Conservation (phyloP, 345 rosid genomes). For the Hypericum perforatum region DNA sequence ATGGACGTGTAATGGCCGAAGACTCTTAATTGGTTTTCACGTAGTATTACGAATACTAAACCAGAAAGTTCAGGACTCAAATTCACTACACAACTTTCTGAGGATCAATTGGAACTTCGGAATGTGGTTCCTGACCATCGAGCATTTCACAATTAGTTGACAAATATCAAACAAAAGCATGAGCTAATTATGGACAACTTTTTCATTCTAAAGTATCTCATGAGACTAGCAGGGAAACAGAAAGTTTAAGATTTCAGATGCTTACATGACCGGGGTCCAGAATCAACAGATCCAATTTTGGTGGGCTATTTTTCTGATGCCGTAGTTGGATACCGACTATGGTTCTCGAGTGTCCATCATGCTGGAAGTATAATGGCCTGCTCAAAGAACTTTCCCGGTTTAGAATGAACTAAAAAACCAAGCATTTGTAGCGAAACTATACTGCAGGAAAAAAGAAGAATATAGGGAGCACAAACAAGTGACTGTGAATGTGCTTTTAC, state of each 20-base stretch:
- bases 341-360: slow-evolving; percentile 77
- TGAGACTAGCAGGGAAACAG: not conserved
- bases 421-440: not conserved
- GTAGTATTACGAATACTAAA: too few relatives aligned
- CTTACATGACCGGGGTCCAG: slow-evolving; percentile 71
- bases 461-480: too few relatives aligned
- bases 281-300: slow-evolving; percentile 46
- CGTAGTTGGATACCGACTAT: slow-evolving; percentile 61
- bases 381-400: slow-evolving; percentile 12
- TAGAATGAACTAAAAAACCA: slow-evolving; percentile 3
- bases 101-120: too few relatives aligned
- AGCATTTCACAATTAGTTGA: too few relatives aligned
- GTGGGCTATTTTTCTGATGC: slow-evolving; percentile 33
- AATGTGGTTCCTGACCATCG: too few relatives aligned
- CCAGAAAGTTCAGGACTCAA: too few relatives aligned
- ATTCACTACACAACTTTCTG: too few relatives aligned
- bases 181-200: too few relatives aligned
- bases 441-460: not conserved
- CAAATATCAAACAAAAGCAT: too few relatives aligned
- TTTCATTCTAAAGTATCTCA: not conserved
- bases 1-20: too few relatives aligned
- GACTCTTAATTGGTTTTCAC: too few relatives aligned
- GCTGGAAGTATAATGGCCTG: slow-evolving; percentile 84
- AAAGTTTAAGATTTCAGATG: not conserved
- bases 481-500: too few relatives aligned